These are phyloP conservation scores for Aspergillus floridensis DNA, from an alignment of 2,329 filamentous ascomycete species.

Conservation along the genomic window DNA sequence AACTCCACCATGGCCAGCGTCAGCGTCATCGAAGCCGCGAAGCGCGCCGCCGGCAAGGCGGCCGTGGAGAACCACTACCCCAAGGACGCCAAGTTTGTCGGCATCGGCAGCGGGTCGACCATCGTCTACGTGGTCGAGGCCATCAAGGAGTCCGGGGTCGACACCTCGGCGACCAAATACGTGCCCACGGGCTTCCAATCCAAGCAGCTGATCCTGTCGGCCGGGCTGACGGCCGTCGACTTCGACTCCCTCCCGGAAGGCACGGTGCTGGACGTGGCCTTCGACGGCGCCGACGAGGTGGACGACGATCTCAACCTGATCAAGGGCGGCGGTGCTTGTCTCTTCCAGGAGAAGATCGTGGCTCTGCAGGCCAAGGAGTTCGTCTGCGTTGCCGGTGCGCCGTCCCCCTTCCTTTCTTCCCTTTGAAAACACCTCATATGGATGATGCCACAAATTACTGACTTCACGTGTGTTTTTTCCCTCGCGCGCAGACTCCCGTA, in stretches of 20 bases:
- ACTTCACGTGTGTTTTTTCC: no score
- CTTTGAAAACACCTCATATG: no score
- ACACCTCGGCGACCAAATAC: slow-evolving; percentile 67
- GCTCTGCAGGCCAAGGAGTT: slow-evolving; percentile 81
- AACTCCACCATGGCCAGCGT: slow-evolving; percentile 34
- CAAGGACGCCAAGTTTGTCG: slow-evolving; percentile 56
- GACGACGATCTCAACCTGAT: slow-evolving; percentile 94
- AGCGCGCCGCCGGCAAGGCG: slow-evolving; percentile 57
- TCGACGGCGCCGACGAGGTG: slow-evolving; percentile 96
- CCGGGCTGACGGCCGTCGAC: slow-evolving; percentile 72
- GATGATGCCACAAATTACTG: no score
- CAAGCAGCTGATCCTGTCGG: slow-evolving; percentile 76
- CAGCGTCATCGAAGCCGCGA: slow-evolving; percentile 54
- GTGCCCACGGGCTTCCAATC: slow-evolving; percentile 91
- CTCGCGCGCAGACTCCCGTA: slow-evolving; percentile 70
- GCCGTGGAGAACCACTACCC: slow-evolving; percentile 62
- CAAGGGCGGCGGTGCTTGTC: slow-evolving; percentile 94
- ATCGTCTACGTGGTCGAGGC: slow-evolving; percentile 68
- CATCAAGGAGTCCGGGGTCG: slow-evolving; percentile 51
- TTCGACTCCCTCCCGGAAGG: slow-evolving; percentile 70
- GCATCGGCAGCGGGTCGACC: slow-evolving; percentile 64
- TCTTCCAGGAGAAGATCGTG: slow-evolving; percentile 97
- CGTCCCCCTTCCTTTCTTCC: no score
- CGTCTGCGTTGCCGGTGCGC: slow-evolving; percentile 75
- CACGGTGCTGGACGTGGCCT: slow-evolving; percentile 76